Conservation (phyloP, 306 rosid genomes). For the Leucaena leucocephala region DNA sequence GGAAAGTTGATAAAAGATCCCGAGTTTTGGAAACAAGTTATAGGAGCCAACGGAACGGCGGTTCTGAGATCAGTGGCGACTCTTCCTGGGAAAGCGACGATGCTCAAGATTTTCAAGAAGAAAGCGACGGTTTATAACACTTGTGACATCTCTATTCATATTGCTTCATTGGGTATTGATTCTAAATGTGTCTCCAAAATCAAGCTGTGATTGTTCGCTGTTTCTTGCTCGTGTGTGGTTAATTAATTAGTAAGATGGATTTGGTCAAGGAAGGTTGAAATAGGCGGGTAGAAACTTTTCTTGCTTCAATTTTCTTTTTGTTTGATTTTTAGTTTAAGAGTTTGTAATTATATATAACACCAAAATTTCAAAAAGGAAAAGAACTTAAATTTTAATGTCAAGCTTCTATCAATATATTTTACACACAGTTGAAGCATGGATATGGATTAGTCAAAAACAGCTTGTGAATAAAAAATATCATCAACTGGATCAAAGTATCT, state of each 20-base stretch:
- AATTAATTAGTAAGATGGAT: background rate
- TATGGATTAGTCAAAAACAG: no score
- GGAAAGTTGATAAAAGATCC: slow-evolving; percentile 4
- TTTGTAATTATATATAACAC: background rate
- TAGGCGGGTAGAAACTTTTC: background rate
- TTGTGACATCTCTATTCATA: slow-evolving; percentile 42
- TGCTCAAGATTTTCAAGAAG: slow-evolving; percentile 46
- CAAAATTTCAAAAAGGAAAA: no score
- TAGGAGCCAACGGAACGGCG: slow-evolving; percentile 20
- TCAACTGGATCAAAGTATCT: no score
- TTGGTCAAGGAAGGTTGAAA: background rate
- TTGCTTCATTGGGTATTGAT: background rate
- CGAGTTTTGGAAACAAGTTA: slow-evolving; percentile 9
- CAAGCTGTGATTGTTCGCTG: slow-evolving; percentile 26
- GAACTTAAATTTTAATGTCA: background rate
- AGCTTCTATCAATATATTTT: background rate
- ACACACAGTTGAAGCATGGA: no score
- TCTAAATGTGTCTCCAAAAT: slow-evolving; percentile 51
- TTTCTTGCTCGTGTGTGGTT: background rate
- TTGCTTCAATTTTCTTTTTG: no score
- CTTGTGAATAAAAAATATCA: no score
- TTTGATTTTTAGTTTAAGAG: background rate
- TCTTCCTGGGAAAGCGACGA: slow-evolving; percentile 46
- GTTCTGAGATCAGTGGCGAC: slow-evolving; percentile 40
- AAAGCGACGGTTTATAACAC: slow-evolving; percentile 41